Base-by-base conservation (phyloP, 129 eudicot genomes). In the Flaveria sonorensis region DNA sequence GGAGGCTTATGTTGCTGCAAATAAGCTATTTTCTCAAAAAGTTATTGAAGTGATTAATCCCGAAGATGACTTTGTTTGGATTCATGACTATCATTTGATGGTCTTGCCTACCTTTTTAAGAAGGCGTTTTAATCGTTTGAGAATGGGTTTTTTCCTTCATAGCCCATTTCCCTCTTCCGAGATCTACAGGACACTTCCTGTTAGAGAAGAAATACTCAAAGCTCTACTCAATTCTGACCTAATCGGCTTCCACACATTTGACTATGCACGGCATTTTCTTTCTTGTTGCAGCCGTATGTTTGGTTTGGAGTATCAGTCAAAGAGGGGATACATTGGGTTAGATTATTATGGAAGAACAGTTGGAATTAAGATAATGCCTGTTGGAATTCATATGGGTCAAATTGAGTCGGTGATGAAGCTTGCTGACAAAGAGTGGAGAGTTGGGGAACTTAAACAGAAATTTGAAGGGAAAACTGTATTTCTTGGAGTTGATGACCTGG, bases 161-260 rank as follows among this genome's bases (percentile, higher is more conserved):
- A 87, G 96, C 65, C 96, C 94, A 28, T 89, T 87, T 67, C 96
- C 96, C 39, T 89, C 96, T 68, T 89, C 96, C 16, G 96, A 89
- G 85, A 87, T 89, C 50, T 89, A 89, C 84, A 84, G 89, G 78
- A 85, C 96, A 79, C 92, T 90, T 76, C 96, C 96, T 47, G 96
- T 90, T 26, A 77, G 96, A 74, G 96, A 90, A 78, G 96, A 90
- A 83, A 87, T 90, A 42, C 81, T 87, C 18, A 87, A 84, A 72
- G 92, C 96, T 64, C 45, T 90, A 21, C 96, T 90, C 68, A 85
- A 85, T 66, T 84, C 88, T 51, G 96, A 90, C 79, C 80, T 90
- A 19, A 85, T 90, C 19, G 96, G 96, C 46, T 90, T 90, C 73
- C 96, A 90, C 83, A 90, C 96, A 0, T 90, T 90, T 77, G 96